Percentiles rank a stretch among this genome's conserved stretches.
Conservation (phyloP, 371 early-diverging fungal species). For the Haplosporangium sp. region DNA sequence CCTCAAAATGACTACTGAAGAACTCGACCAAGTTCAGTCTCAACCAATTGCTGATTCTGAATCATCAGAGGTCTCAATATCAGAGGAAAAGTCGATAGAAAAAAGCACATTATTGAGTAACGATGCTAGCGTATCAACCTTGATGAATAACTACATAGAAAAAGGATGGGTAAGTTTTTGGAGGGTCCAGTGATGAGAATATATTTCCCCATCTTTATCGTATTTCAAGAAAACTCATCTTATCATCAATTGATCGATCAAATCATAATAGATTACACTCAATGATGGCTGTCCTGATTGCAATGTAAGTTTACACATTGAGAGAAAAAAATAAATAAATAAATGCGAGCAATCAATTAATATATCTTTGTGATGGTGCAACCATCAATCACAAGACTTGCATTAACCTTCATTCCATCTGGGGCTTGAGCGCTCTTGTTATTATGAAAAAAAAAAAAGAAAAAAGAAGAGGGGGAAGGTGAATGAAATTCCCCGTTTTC, state of each 20-base stretch:
- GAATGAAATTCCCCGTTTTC: not conserved
- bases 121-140: not conserved
- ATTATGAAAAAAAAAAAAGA: not conserved
- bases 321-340: not conserved
- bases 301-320: slow-evolving; percentile 22
- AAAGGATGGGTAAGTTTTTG: slow-evolving; percentile 6
- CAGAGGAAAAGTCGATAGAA: not conserved
- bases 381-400: not conserved
- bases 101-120: not conserved
- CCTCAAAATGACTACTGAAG: slow-evolving; percentile 8
- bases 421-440: not conserved
- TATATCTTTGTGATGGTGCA: not conserved
- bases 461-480: not conserved
- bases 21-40: not conserved
- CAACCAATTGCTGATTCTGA: not conserved
- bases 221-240: not conserved
- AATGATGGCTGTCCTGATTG: slow-evolving; percentile 44
- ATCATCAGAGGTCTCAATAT: not conserved
- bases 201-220: no score
- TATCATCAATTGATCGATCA: not conserved
- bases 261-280: slow-evolving; percentile 13
- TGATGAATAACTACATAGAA: not conserved
- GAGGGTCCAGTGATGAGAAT: no score
- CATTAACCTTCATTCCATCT: not conserved
- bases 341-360: not conserved